Conservation (phyloP, 176 grass and related monocot species). For the Oryza longistaminata region DNA sequence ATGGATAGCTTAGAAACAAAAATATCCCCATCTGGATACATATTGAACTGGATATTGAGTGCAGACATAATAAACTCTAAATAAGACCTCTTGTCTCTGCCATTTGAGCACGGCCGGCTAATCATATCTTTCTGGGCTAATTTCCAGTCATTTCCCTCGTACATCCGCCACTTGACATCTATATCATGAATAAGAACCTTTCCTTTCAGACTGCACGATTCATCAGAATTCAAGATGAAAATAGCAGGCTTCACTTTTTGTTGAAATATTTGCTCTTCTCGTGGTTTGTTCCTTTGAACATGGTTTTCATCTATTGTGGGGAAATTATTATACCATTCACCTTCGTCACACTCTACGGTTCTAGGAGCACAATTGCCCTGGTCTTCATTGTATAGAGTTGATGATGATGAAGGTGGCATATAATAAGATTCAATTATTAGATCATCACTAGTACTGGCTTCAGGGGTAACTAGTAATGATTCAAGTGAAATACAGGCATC, state of each 20-base stretch:
- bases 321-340: constrained; percentile 72
- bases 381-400: constrained; percentile 19
- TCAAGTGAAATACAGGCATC: constrained; percentile 12
- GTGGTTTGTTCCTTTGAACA: constrained; percentile 54
- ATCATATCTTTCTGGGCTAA: constrained; percentile 44
- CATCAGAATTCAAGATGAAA: constrained; percentile 41
- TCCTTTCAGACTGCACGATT: constrained; percentile 68
- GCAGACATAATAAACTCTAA: constrained; percentile 72
- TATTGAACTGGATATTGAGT: constrained; percentile 71
- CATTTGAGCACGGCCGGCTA: constrained; percentile 37
- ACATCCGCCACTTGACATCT: constrained; percentile 82
- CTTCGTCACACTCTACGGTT: constrained; percentile 52
- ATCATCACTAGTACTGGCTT: constrained; percentile 39
- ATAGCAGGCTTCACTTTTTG: constrained; percentile 50
- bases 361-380: constrained; percentile 33
- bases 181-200: constrained; percentile 70
- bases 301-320: constrained; percentile 85
- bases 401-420: constrained; percentile 49
- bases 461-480: constrained; percentile 39
- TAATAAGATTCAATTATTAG: constrained; percentile 85
- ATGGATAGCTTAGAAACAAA: constrained; percentile 68
- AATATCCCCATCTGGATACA: constrained; percentile 90
- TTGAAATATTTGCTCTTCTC: constrained; percentile 29
- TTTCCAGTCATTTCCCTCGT: constrained; percentile 77
- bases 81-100: constrained; percentile 63